Evolutionary conservation across 495 filamentous ascomycete species (phyloP), one percentile per base, ranked within the genome.

Genomic region (Immersiella caudata): DNA sequence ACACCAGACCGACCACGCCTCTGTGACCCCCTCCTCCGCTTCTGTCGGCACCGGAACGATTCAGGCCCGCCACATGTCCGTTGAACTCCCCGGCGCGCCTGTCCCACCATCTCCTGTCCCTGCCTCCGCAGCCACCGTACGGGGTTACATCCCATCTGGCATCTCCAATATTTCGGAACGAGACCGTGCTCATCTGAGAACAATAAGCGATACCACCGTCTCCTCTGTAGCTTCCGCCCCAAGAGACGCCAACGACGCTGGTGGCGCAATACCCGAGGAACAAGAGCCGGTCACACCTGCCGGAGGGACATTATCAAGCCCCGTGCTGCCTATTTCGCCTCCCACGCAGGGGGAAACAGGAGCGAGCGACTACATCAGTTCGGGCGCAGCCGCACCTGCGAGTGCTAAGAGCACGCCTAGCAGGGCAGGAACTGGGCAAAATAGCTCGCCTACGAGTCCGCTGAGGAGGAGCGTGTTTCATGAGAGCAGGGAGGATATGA

Each of bases 161-260:
- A 59, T 84, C n/a, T 81, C 79, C 20, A 73, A 76, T 60, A 55
- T 84, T 35, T 80, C 75, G 66, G 80, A 82, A 51, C 70, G 73
- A 2, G 80, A 83, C 26, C 62, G 70, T 8, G 71, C 77, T 1
- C 83, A 86, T 62, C 70, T 84, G n/a, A 72, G 83, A 0, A 79
- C 82, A 24, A 77, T 81, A 33, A 81, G 79, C 71, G 81, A 82
- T 58, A 74, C 75, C 3, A 82, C 77, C 25, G 78, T 83, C 22
- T 77, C 70, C 66, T 81, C 81, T 0, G 67, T 72, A 0, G 66
- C 71, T 0, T 67, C 70, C 12, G 54, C 12, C 18, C 18, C n/a
- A 2, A 5, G 18, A 14, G 33, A 52, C 61, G 33, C 26, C 21
- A 18, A 27, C 54, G 58, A 46, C 2, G 40, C 11, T 12, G 40